Evolutionary conservation across 495 filamentous ascomycete genomes (phyloP).

Genomic region (Tuber indicum): DNA sequence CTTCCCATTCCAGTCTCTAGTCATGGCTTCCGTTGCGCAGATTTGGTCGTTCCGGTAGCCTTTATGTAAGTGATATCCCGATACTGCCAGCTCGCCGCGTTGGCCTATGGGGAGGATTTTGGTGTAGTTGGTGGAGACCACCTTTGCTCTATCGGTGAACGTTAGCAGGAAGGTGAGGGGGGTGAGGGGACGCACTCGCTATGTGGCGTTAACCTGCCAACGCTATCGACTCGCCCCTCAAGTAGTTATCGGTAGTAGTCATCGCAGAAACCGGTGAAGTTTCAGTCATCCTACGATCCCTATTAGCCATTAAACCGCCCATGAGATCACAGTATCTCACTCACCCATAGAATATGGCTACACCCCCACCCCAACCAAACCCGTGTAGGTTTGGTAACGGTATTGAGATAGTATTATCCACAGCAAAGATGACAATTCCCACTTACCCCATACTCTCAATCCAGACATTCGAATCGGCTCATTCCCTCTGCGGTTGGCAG

Average conservation of each 20-base stretch:
- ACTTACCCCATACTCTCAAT: too few relatives aligned
- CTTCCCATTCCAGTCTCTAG: constrained; percentile 54
- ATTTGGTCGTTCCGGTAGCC: constrained; percentile 75
- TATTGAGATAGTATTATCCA: too few relatives aligned
- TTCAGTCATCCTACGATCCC: constrained; percentile 93
- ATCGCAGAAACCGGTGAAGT: constrained; percentile 74
- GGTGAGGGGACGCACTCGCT: constrained; percentile 45
- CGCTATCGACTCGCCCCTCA: constrained; percentile 66
- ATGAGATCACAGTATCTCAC: too few relatives aligned
- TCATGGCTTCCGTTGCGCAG: constrained; percentile 64
- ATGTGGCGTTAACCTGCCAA: constrained; percentile 75
- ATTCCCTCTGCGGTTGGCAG: too few relatives aligned
- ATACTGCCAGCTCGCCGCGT: constrained; percentile 73
- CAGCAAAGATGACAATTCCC: too few relatives aligned
- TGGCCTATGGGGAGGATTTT: constrained; percentile 57
- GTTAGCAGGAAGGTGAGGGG: neutral
- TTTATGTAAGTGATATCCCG: constrained; percentile 84
- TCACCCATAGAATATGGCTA: too few relatives aligned
- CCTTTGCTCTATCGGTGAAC: constrained; percentile 54
- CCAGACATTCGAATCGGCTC: too few relatives aligned
- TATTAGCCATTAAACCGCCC: too few relatives aligned
- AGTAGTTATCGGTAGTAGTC: constrained; percentile 80
- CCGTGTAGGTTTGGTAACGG: too few relatives aligned
- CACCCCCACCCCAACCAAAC: too few relatives aligned
- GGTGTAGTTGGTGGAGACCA: constrained; percentile 58